Evolutionary conservation across 768 basidiomycete species (phyloP).

Genomic region (Pulveroboletus sp.): DNA sequence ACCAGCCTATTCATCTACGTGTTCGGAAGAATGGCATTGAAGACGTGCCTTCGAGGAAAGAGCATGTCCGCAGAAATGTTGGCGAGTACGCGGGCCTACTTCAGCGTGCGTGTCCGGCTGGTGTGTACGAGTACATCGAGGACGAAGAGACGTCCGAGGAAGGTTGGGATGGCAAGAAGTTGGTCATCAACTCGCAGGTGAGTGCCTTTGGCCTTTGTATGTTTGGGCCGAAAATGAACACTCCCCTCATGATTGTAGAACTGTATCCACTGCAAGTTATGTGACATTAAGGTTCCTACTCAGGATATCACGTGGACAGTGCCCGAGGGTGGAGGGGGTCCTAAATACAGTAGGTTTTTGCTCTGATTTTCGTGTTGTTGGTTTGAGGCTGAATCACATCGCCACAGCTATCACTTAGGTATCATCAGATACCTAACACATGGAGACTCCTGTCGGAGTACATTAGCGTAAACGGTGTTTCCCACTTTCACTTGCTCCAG

Average conservation of each 20-base stretch:
- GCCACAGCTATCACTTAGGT: conserved; percentile 18
- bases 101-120: conserved; percentile 89
- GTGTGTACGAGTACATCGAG: conserved; percentile 94
- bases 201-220: conserved; percentile 11
- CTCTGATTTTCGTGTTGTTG: neutral
- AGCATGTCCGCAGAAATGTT: conserved; percentile 74
- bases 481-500: no score
- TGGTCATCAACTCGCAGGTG: conserved; percentile 96
- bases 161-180: conserved; percentile 76
- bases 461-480: neutral
- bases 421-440: neutral
- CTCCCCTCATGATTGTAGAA: conserved; percentile 43
- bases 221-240: neutral
- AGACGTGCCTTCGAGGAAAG: conserved; percentile 40
- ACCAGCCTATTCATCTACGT: conserved; percentile 86
- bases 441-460: neutral
- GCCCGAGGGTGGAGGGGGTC: conserved; percentile 94
- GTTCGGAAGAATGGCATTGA: conserved; percentile 45
- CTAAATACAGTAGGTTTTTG: conserved; percentile 75
- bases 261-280: conserved; percentile 92
- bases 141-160: conserved; percentile 48
- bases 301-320: conserved; percentile 98
- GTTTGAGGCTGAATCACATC: neutral
- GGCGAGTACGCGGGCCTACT: conserved; percentile 82
- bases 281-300: conserved; percentile 93